Conservation (phyloP, 169 alveolate genomes). For the Eimeria nieschulzi region DNA sequence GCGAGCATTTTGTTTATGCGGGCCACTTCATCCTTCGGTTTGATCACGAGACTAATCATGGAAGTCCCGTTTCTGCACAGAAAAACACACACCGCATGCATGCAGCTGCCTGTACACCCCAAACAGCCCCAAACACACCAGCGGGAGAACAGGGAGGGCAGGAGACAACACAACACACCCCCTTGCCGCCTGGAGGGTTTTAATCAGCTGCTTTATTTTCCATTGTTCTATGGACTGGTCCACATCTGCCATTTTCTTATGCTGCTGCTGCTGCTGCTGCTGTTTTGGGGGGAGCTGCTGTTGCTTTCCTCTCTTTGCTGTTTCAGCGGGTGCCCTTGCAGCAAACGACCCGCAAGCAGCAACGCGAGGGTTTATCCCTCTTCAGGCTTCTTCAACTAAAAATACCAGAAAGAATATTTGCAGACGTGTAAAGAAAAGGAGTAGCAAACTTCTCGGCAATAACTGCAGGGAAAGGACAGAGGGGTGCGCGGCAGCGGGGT, state of each 20-base stretch:
- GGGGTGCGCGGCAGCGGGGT: no score
- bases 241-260: constrained; percentile 48
- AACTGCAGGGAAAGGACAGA: no score
- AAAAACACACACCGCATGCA: not conserved
- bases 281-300: no score
- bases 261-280: no score
- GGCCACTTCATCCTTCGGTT: constrained; percentile 97
- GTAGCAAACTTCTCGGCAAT: no score
- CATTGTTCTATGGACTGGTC: constrained; percentile 71
- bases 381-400: no score
- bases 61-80: not conserved
- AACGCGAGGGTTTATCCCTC: no score
- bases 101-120: not conserved
- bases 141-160: not conserved
- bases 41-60: constrained; percentile 77
- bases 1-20: constrained; percentile 94
- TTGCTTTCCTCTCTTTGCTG: no score
- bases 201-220: constrained; percentile 75
- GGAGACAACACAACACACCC: constrained; percentile 47
- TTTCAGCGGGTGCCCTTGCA: no score
- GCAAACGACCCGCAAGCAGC: no score
- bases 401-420: no score
- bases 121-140: not conserved
- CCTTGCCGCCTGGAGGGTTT: constrained; percentile 60
- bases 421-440: no score